These are phyloP conservation scores for Chaetomiaceae sp. DNA, from an alignment of 2,329 filamentous ascomycete genomes.

Conservation along the genomic window DNA sequence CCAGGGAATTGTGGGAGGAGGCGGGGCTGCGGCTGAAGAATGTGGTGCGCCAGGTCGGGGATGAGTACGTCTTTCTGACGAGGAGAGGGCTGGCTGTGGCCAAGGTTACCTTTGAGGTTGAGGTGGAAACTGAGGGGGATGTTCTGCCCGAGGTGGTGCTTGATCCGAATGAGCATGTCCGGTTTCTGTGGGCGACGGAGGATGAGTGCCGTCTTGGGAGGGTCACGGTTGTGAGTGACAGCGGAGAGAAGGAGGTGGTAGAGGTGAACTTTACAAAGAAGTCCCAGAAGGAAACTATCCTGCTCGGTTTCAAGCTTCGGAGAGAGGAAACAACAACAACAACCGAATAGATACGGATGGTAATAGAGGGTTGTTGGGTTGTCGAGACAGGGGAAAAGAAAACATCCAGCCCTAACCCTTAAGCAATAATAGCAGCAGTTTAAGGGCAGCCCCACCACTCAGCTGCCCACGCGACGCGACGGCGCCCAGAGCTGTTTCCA, in stretches of 20 bases:
- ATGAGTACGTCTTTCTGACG: constrained; percentile 26
- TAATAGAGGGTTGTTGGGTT: too few relatives aligned
- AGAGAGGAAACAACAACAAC: constrained; percentile 2
- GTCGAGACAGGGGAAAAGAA: too few relatives aligned
- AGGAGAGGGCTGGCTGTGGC: constrained; percentile 21
- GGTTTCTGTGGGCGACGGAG: constrained; percentile 33
- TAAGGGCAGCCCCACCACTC: constrained; percentile 8
- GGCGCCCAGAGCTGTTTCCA: neutral
- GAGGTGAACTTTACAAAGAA: constrained; percentile 26
- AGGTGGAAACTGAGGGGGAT: constrained; percentile 18
- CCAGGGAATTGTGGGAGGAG: constrained; percentile 42
- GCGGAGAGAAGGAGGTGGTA: constrained; percentile 5
- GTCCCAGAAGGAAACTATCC: constrained; percentile 22
- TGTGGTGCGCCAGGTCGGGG: constrained; percentile 25
- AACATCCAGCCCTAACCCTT: constrained; percentile 14
- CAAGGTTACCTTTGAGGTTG: constrained; percentile 30
- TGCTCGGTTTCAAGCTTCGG: constrained; percentile 24
- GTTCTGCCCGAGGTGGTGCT: constrained; percentile 24
- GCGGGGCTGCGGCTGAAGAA: constrained; percentile 32
- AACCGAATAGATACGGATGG: neutral
- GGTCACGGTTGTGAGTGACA: neutral
- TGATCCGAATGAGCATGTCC: constrained; percentile 34
- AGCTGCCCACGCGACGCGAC: constrained; percentile 21
- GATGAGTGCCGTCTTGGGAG: constrained; percentile 29
- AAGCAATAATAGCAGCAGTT: neutral